phyloP scores from a whole-genome alignment of 2,329 filamentous ascomycete species.

The Venturia carpophila region DNA sequence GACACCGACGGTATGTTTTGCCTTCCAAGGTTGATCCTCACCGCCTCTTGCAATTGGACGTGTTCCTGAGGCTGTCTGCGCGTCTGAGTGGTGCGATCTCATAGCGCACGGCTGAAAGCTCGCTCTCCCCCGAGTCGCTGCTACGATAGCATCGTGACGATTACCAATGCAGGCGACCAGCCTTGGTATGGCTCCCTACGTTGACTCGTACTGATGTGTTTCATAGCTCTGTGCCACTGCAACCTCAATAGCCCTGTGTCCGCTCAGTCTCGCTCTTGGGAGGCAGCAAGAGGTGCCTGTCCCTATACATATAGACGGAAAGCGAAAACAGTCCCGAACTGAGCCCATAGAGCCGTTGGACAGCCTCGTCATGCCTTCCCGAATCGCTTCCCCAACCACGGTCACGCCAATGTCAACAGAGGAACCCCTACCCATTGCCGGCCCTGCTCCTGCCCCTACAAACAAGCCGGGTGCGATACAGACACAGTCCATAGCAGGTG shows the following conservation, averaged over 20 bases:
- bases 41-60: neutral
- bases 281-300: constrained; percentile 21
- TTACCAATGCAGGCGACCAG: neutral
- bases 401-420: constrained; percentile 8
- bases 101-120: neutral
- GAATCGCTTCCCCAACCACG: constrained; percentile 8
- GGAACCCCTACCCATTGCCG: neutral
- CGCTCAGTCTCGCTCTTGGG: constrained; percentile 51
- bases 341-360: neutral
- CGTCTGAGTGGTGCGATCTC: constrained; percentile 5
- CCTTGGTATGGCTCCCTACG: neutral
- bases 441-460: neutral
- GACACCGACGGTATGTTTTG: constrained; percentile 18
- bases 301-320: neutral
- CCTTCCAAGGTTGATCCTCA: neutral
- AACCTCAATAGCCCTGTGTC: constrained; percentile 52
- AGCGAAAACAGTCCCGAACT: constrained; percentile 13
- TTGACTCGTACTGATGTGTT: neutral
- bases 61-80: constrained; percentile 1
- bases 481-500: neutral
- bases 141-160: neutral
- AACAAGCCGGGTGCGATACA: constrained; percentile 1
- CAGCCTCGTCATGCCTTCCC: constrained; percentile 13
- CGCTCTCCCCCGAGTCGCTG: constrained; percentile 5
- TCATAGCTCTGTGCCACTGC: constrained; percentile 54